Evolutionary conservation across 2,329 filamentous ascomycete species (phyloP), one percentile per base, ranked within the genome.

Genomic region (Madurella mycetomatis): DNA sequence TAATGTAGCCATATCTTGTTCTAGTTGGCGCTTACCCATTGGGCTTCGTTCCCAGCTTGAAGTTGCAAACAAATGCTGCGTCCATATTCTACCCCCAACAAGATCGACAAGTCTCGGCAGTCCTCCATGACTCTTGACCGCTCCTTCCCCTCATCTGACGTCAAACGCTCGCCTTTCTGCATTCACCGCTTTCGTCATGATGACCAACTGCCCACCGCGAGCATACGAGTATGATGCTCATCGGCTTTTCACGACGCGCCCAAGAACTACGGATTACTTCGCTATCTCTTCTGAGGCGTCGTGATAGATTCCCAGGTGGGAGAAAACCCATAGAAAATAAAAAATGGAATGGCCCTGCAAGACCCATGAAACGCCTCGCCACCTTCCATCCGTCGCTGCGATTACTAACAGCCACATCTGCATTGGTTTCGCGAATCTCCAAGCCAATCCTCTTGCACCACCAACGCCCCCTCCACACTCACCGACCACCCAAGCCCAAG

Each of bases 171-270:
- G 25, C 7, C 25, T 7, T 7, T 25, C 25, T 7, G n/a, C 25
- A 25, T 25, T 25, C 25, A 16, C 34, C 19, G 4, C 12, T 55
- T 19, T 51, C 53, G 48, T 55, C 53, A 55, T 49, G 19, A 17
- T 49, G 48, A 55, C 41, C 43, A 12, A 37, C 46, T 39, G 2
- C 9, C 18, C 34, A 31, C 18, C 37, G 25, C 51, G 25, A 7
- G 51, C 5, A 12, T 47, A 25, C 25, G 25, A 25, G 47, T 37
- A 50, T 16, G 47, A 9, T 41, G 16, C 41, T 16, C 43, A 16
- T 42, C 18, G n/a, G n/a, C n/a, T n/a, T 16, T 13, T 42, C 25
- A 3, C 7, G 25, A 49, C 51, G 47, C 42, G 37, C 42, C 7
- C 1, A 32, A 25, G 19, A 12, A 25, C 16, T 2, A 9, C 25